phyloP scores from a whole-genome alignment of 495 filamentous ascomycete species.

The Bacidia gigantensis region DNA sequence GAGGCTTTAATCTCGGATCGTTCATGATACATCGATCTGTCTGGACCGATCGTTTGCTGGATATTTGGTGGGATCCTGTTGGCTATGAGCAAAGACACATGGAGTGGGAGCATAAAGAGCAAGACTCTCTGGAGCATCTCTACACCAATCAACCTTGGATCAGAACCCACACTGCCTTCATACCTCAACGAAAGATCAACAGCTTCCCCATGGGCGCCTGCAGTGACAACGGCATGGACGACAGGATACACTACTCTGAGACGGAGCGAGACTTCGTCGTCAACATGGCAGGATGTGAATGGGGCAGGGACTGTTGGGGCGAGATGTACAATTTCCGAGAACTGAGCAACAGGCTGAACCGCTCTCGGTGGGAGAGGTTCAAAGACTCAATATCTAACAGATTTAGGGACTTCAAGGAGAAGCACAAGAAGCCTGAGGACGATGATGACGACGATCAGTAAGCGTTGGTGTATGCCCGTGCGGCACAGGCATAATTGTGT shows the following conservation, averaged over 20 bases:
- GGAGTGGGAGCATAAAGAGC: constrained; percentile 98
- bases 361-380: constrained; percentile 59
- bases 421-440: constrained; percentile 16
- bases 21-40: constrained; percentile 77
- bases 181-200: constrained; percentile 87
- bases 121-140: constrained; percentile 85
- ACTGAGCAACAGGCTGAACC: constrained; percentile 73
- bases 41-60: constrained; percentile 86
- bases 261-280: constrained; percentile 85
- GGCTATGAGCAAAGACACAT: constrained; percentile 98
- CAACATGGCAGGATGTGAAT: constrained; percentile 97
- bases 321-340: constrained; percentile 92
- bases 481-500: too few species aligned
- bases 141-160: constrained; percentile 91
- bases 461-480: too few species aligned
- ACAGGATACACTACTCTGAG: constrained; percentile 71
- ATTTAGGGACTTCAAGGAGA: constrained; percentile 16
- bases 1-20: constrained; percentile 90
- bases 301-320: constrained; percentile 92
- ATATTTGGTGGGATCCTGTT: constrained; percentile 98
- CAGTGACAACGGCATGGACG: constrained; percentile 59
- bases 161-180: constrained; percentile 72
- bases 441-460: neutral
- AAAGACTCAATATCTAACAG: constrained; percentile 22
- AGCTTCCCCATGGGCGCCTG: constrained; percentile 87